Evolutionary conservation across 2,329 filamentous ascomycete genomes (phyloP), one percentile per base, ranked within the genome.

Genomic region (Monosporascus sp.): DNA sequence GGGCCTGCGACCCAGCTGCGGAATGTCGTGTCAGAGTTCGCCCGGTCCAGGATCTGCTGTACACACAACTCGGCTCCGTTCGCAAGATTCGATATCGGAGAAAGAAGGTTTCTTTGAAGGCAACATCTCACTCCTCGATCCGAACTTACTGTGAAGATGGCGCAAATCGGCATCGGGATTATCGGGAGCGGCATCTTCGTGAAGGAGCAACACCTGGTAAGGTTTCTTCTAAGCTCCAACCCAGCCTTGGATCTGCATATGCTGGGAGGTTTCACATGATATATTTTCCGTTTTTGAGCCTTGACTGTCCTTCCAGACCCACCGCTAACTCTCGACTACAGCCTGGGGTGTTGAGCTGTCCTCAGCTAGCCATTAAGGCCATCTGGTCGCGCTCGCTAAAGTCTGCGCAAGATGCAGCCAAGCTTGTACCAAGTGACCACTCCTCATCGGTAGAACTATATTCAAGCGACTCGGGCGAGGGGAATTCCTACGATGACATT

Each of bases 181-280:
- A 74, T 84, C 50, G 81, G 80, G 11, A 77, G 77, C 56, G 80
- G 80, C 51, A 80, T 83, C 62, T 83, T 83, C 60, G 77, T 77
- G 49, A 75, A 74, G 58, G 78, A 80, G 65, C 71, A 80, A 58
- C 80, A 81, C 60, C 68, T 82, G 31, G 74, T 76, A 62, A 51
- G 67, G 63, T 48, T 46, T 51, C 31, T 47, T 31, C 18, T 27
- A 24, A n/a, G n/a, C 25, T 31, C 46, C 7, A 7, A 15, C 36
- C n/a, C 20, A 54, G 20, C 17, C 44, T 38, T 3, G 25, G 25
- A 47, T n/a, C 22, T n/a, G 7, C 22, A 31, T 22, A 25, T 8
- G 7, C 43, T 44, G 20, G 24, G 39, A 43, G 18, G 18, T 20
- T 14, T 43, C 18, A 20, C 39, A 14, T 20, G 39, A 24, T 43